A percentile compares a stretch with the other conserved stretches of the same genome.
Conservation (phyloP, 495 filamentous ascomycete genomes). For the Stereocaulon alpinum region DNA sequence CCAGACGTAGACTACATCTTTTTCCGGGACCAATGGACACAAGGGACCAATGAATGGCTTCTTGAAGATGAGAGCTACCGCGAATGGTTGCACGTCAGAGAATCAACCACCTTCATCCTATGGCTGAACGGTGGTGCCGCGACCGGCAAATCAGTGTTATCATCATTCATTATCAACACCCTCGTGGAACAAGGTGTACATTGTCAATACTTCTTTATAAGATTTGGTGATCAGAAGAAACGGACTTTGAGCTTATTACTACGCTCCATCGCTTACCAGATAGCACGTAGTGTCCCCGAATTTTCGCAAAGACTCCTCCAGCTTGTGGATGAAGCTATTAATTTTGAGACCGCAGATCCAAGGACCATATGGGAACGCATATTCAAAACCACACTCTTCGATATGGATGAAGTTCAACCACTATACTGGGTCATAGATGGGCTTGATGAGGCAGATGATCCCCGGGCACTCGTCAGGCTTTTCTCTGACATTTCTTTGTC, state of each 20-base stretch:
- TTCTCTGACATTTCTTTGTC: conserved; percentile 14
- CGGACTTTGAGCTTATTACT: conserved; percentile 24
- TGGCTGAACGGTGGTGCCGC: conserved; percentile 29
- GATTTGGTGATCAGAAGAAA: conserved; percentile 27
- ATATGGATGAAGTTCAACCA: not conserved
- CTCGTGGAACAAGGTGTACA: conserved; percentile 14
- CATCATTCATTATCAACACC: conserved; percentile 23
- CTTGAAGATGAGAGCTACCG: conserved; percentile 21
- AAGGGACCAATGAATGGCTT: conserved; percentile 31
- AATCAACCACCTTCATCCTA: conserved; percentile 14
- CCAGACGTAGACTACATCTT: conserved; percentile 29
- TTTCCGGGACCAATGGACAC: conserved; percentile 29
- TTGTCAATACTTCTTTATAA: conserved; percentile 33
- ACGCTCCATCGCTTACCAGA: conserved; percentile 31
- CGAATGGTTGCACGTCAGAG: conserved; percentile 24
- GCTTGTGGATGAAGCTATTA: conserved; percentile 7
- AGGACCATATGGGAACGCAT: conserved; percentile 32
- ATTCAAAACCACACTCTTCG: conserved; percentile 24
- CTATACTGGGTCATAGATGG: conserved; percentile 26
- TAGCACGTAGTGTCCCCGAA: conserved; percentile 16
- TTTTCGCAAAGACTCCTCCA: conserved; percentile 10
- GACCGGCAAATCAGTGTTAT: conserved; percentile 30
- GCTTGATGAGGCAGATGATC: conserved; percentile 23
- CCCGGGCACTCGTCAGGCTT: conserved; percentile 16
- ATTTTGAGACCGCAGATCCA: conserved; percentile 22